Evolutionary conservation across 2,329 filamentous ascomycete species (phyloP).

Genomic region (Ophiocordyceps unilateralis): DNA sequence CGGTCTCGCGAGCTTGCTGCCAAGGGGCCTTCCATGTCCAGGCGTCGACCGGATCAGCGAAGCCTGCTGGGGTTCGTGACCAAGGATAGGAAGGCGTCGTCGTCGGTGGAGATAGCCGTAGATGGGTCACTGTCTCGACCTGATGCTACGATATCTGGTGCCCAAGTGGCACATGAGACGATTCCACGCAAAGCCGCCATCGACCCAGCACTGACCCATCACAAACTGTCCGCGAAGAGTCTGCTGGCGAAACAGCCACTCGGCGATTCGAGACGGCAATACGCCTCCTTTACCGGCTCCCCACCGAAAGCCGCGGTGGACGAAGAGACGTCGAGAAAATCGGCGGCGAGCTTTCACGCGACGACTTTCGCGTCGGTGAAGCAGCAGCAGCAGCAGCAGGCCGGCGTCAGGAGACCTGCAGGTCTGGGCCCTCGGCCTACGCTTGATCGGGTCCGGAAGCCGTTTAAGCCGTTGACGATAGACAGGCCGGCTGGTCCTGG

Average conservation of each 20-base stretch:
- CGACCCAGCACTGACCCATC: constrained; percentile 14
- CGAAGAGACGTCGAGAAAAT: constrained; percentile 9
- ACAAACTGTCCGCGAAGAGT: constrained; percentile 24
- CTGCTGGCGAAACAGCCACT: constrained; percentile 12
- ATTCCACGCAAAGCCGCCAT: constrained; percentile 7
- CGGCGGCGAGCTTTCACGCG: constrained; percentile 28
- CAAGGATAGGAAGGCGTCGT: constrained; percentile 4
- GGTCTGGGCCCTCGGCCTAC: constrained; percentile 28
- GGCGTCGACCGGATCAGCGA: constrained; percentile 19
- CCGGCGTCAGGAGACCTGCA: constrained; percentile 25
- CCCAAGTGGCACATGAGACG: no score
- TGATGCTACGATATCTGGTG: no score
- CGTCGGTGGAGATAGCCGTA: constrained; percentile 4
- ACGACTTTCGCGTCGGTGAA: constrained; percentile 29
- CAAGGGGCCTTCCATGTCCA: constrained; percentile 5
- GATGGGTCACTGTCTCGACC: not conserved
- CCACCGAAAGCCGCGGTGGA: constrained; percentile 16
- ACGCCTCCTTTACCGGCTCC: constrained; percentile 42
- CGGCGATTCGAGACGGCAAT: constrained; percentile 22
- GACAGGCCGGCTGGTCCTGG: constrained; percentile 19
- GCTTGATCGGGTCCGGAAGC: constrained; percentile 32
- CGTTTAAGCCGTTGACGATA: constrained; percentile 40
- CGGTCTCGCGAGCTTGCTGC: constrained; percentile 4
- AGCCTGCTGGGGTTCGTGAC: constrained; percentile 25
- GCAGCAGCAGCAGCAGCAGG: constrained; percentile 16